Conservation (phyloP, 495 filamentous ascomycete genomes). For the Aspergillus cavernicola region DNA sequence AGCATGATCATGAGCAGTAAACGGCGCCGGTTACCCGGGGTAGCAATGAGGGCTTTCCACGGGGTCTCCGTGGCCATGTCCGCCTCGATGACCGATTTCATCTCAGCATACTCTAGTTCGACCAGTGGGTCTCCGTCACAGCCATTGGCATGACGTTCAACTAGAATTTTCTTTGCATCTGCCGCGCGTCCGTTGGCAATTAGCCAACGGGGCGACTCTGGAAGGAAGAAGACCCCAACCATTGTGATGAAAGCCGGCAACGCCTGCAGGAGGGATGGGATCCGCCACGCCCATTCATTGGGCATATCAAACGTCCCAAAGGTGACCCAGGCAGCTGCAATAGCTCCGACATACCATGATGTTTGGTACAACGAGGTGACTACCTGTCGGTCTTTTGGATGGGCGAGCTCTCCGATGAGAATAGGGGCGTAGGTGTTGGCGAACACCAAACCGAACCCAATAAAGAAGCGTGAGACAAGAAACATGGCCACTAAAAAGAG, state of each 20-base stretch:
- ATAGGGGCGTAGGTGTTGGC: no score
- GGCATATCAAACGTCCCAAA: not conserved
- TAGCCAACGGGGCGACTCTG: conserved; percentile 1
- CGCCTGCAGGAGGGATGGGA: not conserved
- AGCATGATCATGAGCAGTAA: no score
- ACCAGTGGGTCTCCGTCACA: not conserved
- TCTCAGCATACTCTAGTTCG: not conserved
- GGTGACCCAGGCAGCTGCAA: not conserved
- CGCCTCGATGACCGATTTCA: not conserved
- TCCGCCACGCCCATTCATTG: not conserved
- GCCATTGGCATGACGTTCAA: not conserved
- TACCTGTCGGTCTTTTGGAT: not conserved
- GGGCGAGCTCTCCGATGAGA: not conserved
- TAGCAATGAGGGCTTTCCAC: no score
- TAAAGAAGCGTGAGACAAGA: no score
- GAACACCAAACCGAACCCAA: no score
- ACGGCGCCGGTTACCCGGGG: no score
- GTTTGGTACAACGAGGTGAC: not conserved
- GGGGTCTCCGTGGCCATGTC: not conserved
- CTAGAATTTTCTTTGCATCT: not conserved
- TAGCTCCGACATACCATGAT: not conserved
- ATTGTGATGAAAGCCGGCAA: not conserved
- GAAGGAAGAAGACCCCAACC: not conserved
- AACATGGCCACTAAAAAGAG: no score
- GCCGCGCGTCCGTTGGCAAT: not conserved